A percentile compares a stretch with the other conserved stretches of the same genome.
Evolutionary conservation across 2,329 filamentous ascomycete species (phyloP).

Genomic region (Blastomyces parvus): DNA sequence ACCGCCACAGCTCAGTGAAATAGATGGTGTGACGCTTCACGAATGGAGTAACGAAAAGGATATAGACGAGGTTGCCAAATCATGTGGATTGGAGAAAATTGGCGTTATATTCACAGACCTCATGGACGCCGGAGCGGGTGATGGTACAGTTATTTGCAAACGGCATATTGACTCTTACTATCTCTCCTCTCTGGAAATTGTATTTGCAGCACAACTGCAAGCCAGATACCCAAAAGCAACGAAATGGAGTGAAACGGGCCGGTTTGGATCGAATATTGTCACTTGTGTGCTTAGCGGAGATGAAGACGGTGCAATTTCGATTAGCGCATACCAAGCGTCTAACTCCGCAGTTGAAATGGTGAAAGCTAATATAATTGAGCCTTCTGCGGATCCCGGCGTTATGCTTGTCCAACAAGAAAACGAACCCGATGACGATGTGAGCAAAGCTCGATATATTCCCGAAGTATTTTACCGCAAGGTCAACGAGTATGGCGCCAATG

Average conservation of each 20-base stretch:
- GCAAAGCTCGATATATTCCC: constrained; percentile 77
- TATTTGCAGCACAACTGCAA: constrained; percentile 79
- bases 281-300: constrained; percentile 95
- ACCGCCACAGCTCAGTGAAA: constrained; percentile 78
- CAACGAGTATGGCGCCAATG: constrained; percentile 93
- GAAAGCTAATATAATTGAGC: constrained; percentile 84
- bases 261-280: constrained; percentile 92
- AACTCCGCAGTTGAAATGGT: constrained; percentile 98
- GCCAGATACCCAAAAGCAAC: constrained; percentile 79
- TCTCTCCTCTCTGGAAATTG: constrained; percentile 82
- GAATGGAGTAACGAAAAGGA: constrained; percentile 79
- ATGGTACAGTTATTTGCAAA: constrained; percentile 87
- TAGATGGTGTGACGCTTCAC: constrained; percentile 75
- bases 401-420: constrained; percentile 94
- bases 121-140: constrained; percentile 65
- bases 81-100: constrained; percentile 79
- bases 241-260: constrained; percentile 93
- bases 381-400: constrained; percentile 80
- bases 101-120: constrained; percentile 95
- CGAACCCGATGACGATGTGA: constrained; percentile 62
- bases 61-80: constrained; percentile 66
- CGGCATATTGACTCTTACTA: constrained; percentile 92
- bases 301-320: constrained; percentile 74
- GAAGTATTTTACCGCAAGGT: constrained; percentile 94
- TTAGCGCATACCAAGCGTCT: constrained; percentile 88